Base-by-base conservation (phyloP, 768 basidiomycete genomes). In the Kwoniella sp. region DNA sequence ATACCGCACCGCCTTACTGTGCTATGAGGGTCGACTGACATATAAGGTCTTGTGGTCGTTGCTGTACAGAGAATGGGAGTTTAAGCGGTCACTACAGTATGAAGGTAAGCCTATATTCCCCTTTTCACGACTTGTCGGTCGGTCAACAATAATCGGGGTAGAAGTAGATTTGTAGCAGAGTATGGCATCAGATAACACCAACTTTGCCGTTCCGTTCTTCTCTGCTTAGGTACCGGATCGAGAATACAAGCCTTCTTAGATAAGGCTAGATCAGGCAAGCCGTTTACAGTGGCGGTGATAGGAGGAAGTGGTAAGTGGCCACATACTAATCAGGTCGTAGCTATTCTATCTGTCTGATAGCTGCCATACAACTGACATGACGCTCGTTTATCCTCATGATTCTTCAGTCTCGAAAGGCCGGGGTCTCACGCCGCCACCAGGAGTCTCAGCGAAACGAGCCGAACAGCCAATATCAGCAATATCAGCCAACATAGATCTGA, bases 251-350 rank as follows among this genome's bases (percentile, higher is more conserved):
- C 66, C 4, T 77, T 77, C 26, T 58, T 77, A 15, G 70, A 67
- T 10, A 79, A 79, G 54, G 74, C 74, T 15, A 58, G 57, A 25
- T 64, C 59, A 17, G 72, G 77, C 1, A 36, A 68, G 51, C 66
- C 70, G 0, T 69, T 79, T 47, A 73, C 69, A 1, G 76, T 79
- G 1, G 64, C 69, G 15, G 77, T 79, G 5, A 69, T 79, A 46
- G 77, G 77, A 21, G 77, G 77, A 8, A 73, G 71, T 55, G 71
- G 73, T 74, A 26, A 63, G 68, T 55, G 19, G 8, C 1, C n/a
- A 44, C 17, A 9, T 19, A 2, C 49, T 2, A 2, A 25, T 54
- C 8, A 2, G 21, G 21, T 58, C 47, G 13, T 40, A 15, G 3
- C 46, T 2, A 19, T 9, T 60, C 58, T 40, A n/a, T n/a, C n/a